Evolutionary conservation across 768 basidiomycete species (phyloP), one percentile per base, ranked within the genome.

Genomic region (Boletus huronensis): DNA sequence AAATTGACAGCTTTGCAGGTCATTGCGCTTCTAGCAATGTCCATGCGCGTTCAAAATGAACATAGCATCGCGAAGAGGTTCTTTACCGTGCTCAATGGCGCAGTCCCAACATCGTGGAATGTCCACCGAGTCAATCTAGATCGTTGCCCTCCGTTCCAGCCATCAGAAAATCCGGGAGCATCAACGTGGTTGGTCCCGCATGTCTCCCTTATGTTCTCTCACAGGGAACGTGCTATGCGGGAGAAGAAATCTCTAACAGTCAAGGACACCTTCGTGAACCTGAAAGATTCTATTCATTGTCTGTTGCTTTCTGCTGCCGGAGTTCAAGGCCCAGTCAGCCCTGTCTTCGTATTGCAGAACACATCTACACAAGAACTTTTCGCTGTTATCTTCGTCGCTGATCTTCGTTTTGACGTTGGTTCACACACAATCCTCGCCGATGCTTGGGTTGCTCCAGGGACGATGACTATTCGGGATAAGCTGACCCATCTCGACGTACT

Each of bases 401-500:
- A 67, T 26, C 63, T 84, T 40, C 73, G 77, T 5, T 69, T 79
- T 31, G 83, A 85, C 58, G 52, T 79, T 9, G 64, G 71, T 2
- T 75, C 78, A 1, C 76, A 80, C 57, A 82, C 82, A 0, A 46
- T 84, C 3, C 64, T 84, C n/a, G 74, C 72, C 19, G 80, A 84
- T 54, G 75, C 74, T 4, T 82, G 72, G 61, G 71, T 80, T 7
- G 64, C 79, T 3, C 77, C 80, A 1, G 65, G 77, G 25, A 70
- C 48, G 42, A 43, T 3, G 32, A 42, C 38, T 3, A 29, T 62
- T 28, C 52, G 39, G 36, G 36, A 57, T 1, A 49, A 45, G 19
- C 35, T 62, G 14, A 6, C 3, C 6, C 14, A n/a, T 1, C 52
- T 51, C 23, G 43, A 63, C 2, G 60, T 72, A 10, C 5, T 6